Conservation (phyloP, 495 filamentous ascomycete species). For the Penicillium flavigenum region DNA sequence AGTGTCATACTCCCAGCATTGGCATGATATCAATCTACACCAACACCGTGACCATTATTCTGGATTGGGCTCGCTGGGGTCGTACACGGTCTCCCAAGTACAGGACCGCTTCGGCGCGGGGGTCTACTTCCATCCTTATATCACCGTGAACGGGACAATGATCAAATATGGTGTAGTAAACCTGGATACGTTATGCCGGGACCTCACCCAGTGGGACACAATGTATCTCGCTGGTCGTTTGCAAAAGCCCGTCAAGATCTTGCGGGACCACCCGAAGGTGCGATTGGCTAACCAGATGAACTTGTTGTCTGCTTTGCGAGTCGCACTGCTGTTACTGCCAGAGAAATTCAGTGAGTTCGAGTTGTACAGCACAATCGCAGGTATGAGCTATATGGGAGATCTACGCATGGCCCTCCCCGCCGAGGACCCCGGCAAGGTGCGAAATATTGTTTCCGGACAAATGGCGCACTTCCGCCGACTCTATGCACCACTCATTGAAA, state of each 20-base stretch:
- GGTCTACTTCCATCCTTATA: constrained; percentile 95
- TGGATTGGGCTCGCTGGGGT: constrained; percentile 77
- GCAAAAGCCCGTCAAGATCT: constrained; percentile 96
- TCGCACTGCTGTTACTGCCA: constrained; percentile 82
- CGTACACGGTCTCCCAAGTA: constrained; percentile 73
- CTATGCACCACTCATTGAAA: constrained; percentile 84
- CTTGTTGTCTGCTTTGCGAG: constrained; percentile 83
- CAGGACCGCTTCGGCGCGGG: constrained; percentile 90
- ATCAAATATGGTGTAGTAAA: constrained; percentile 99
- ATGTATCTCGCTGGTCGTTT: constrained; percentile 91
- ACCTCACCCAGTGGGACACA: constrained; percentile 86
- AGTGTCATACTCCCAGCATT: constrained; percentile 92
- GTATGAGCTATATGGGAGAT: constrained; percentile 91
- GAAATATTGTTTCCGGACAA: constrained; percentile 89
- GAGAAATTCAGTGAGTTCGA: constrained; percentile 81
- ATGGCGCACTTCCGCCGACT: constrained; percentile 86
- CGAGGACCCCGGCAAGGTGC: constrained; percentile 90
- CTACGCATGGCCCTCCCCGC: constrained; percentile 84
- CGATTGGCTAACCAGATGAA: constrained; percentile 94
- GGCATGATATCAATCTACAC: constrained; percentile 86
- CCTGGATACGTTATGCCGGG: constrained; percentile 77
- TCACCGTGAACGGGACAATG: constrained; percentile 91
- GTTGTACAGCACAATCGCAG: constrained; percentile 84
- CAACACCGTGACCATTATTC: constrained; percentile 95
- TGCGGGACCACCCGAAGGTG: constrained; percentile 87